Percentiles rank a stretch among this genome's conserved stretches.
Conservation (phyloP, 768 basidiomycete genomes). For the Phanerochaete carnosa region DNA sequence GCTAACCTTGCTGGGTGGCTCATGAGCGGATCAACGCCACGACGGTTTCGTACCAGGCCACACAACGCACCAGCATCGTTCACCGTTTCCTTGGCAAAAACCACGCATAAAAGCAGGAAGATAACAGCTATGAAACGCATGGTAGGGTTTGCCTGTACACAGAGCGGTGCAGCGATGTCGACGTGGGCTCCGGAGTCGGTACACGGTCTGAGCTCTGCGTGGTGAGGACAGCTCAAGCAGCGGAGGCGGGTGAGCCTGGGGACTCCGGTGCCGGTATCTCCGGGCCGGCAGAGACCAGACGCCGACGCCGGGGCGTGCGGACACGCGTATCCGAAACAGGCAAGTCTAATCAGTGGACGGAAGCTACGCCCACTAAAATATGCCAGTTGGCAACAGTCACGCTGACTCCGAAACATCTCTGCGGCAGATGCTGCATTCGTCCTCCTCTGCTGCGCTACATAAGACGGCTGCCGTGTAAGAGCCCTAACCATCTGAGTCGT, state of each 20-base stretch:
- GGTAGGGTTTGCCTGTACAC: neutral
- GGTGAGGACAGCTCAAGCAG: neutral
- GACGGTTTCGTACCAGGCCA: neutral
- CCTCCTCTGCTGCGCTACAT: neutral
- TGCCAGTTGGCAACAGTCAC: neutral
- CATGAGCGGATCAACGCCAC: constrained; percentile 2
- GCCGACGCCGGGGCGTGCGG: neutral
- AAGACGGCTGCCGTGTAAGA: neutral
- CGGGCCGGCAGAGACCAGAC: neutral
- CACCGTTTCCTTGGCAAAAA: constrained; percentile 35
- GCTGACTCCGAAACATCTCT: neutral
- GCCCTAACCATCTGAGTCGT: neutral
- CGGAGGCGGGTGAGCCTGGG: neutral
- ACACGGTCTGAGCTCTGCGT: neutral
- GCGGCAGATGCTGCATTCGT: neutral
- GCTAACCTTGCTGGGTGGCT: constrained; percentile 38
- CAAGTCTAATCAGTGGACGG: constrained; percentile 1
- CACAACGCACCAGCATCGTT: constrained; percentile 42
- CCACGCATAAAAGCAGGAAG: neutral
- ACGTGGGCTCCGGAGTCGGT: neutral
- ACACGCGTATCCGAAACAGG: neutral
- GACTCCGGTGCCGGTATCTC: too few relatives aligned
- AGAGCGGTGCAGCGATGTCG: neutral
- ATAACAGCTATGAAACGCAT: neutral
- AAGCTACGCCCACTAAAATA: neutral